Evolutionary conservation across 148 eudicot species (phyloP).

Genomic region (Fagopyrum esculentum): DNA sequence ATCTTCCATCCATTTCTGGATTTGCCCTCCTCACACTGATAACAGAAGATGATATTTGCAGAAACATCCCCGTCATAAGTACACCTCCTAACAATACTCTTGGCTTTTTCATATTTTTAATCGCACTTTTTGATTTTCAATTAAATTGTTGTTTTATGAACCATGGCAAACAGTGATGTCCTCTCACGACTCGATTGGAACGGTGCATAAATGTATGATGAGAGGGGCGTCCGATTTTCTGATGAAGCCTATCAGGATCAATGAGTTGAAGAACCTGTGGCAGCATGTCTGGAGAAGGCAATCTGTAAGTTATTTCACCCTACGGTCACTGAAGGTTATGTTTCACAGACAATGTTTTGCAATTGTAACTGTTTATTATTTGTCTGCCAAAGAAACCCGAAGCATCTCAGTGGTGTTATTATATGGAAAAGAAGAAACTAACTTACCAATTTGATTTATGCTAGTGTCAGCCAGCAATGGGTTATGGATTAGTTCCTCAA

Average conservation of each 20-base stretch:
- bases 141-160: slow-evolving; percentile 16
- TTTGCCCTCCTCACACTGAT: slow-evolving; percentile 78
- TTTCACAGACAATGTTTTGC: too few species aligned
- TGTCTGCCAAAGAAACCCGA: too few species aligned
- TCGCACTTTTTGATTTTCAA: slow-evolving; percentile 10
- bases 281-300: slow-evolving; percentile 98
- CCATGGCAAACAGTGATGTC: slow-evolving; percentile 87
- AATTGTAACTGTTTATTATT: too few species aligned
- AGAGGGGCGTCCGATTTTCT: slow-evolving; percentile 93
- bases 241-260: slow-evolving; percentile 84
- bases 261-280: slow-evolving; percentile 87
- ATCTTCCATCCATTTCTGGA: slow-evolving; percentile 81
- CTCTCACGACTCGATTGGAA: slow-evolving; percentile 66
- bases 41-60: slow-evolving; percentile 81
- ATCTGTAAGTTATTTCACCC: slow-evolving; percentile 44
- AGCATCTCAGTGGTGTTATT: neutral
- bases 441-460: neutral
- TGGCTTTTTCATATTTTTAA: neutral
- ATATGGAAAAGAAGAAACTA: neutral
- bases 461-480: neutral
- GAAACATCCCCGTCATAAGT: slow-evolving; percentile 93
- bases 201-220: slow-evolving; percentile 87
- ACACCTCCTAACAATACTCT: slow-evolving; percentile 9
- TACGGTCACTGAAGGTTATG: neutral
- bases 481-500: slow-evolving; percentile 26